Percentiles rank a stretch among this genome's conserved stretches.
Evolutionary conservation across 768 basidiomycete species (phyloP).

Genomic region (Lactifluus echinatus): DNA sequence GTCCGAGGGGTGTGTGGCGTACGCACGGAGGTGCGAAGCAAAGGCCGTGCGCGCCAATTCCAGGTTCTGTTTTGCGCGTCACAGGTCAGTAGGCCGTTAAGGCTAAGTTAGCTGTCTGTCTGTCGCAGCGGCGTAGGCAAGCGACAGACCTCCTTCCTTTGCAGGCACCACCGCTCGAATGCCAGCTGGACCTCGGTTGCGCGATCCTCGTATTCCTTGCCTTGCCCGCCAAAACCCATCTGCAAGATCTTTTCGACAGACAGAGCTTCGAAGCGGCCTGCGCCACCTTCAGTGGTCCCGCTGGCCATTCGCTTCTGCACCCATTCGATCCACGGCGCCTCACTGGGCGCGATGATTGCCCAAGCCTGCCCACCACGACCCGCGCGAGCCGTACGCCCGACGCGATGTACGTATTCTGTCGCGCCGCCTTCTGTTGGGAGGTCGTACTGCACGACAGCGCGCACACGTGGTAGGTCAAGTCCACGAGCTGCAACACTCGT

Average conservation of each 20-base stretch:
- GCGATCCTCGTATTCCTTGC: conserved; percentile 71
- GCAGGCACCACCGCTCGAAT: conserved; percentile 90
- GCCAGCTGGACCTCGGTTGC: conserved; percentile 95
- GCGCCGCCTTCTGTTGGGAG: conserved; percentile 95
- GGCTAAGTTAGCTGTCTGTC: too few relatives aligned
- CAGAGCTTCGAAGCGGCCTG: conserved; percentile 48
- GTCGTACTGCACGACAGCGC: conserved; percentile 93
- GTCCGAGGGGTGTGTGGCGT: conserved; percentile 90
- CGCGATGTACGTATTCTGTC: conserved; percentile 94
- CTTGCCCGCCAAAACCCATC: conserved; percentile 81
- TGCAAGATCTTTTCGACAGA: conserved; percentile 63
- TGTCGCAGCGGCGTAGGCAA: neutral
- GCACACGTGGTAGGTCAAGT: conserved; percentile 89
- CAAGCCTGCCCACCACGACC: conserved; percentile 95
- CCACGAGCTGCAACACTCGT: conserved; percentile 99
- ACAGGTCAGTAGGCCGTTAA: neutral
- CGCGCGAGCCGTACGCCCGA: conserved; percentile 93
- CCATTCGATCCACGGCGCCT: conserved; percentile 87
- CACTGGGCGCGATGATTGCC: conserved; percentile 83
- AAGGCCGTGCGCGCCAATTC: conserved; percentile 77
- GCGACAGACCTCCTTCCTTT: conserved; percentile 48
- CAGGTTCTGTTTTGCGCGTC: conserved; percentile 47
- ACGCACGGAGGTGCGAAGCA: conserved; percentile 89
- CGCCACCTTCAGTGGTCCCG: conserved; percentile 29
- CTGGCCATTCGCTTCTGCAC: conserved; percentile 75